phyloP scores from a whole-genome alignment of 345 rosid genomes.

The Sisymbrium altissimum region DNA sequence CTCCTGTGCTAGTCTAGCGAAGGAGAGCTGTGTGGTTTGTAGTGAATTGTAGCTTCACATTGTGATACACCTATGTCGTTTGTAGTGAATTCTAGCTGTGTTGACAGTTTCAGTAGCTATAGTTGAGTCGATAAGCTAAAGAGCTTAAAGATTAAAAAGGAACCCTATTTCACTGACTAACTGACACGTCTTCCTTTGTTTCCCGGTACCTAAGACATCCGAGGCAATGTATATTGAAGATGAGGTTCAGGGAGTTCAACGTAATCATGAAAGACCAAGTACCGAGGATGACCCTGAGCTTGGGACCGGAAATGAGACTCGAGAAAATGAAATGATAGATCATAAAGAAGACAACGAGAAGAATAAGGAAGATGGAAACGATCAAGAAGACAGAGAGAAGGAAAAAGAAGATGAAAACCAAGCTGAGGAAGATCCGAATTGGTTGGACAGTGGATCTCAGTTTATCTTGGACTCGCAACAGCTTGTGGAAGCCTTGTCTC shows the following conservation, averaged over 20 bases:
- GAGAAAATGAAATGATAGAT: conserved; percentile 31
- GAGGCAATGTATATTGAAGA: conserved; percentile 39
- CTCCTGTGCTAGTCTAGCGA: background rate
- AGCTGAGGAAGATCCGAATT: conserved; percentile 57
- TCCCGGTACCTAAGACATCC: conserved; percentile 27
- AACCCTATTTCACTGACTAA: background rate
- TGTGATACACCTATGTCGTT: background rate
- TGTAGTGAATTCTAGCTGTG: background rate
- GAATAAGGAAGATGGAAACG: conserved; percentile 27
- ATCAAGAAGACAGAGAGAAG: background rate
- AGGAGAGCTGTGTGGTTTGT: background rate
- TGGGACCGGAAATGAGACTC: conserved; percentile 21
- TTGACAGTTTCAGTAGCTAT: background rate
- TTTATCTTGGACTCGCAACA: conserved; percentile 76
- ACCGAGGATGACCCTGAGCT: conserved; percentile 33
- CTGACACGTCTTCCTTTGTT: background rate
- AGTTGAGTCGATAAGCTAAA: no score
- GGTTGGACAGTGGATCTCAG: conserved; percentile 86
- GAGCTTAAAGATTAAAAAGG: background rate
- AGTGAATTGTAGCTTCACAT: background rate
- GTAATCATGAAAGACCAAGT: conserved; percentile 36
- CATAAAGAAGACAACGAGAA: conserved; percentile 16
- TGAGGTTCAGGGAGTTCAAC: conserved; percentile 40
- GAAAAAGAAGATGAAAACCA: conserved; percentile 27
- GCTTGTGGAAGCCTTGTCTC: conserved; percentile 83